Evolutionary conservation across 169 alveolate species (phyloP), one percentile per base, ranked within the genome.

Genomic region (Cyclospora cayetanensis): DNA sequence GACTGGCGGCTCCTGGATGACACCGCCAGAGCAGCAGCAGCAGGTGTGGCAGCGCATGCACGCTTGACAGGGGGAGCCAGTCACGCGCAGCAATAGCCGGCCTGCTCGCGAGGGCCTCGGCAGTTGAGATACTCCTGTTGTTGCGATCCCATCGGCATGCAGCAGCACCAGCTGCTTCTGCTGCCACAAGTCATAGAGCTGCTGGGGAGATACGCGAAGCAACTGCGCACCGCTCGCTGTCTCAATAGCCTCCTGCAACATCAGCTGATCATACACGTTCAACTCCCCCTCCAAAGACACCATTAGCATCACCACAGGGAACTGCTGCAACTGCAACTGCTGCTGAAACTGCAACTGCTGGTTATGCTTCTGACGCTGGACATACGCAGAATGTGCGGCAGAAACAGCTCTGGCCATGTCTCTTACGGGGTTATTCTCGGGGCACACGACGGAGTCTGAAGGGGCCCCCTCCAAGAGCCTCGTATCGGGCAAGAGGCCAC

Each of bases 221-320:
- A 82, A 15, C 37, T 52, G 66, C 29, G 25, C 42, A 60, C 90
- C 77, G 77, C 31, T 12, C 65, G 25, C 25, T 18, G 4, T 5
- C 90, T 29, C 27, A 37, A 82, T 27, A 52, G 29, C 63, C n/a
- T 20, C 25, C 90, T 82, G 79, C 50, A 82, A 53, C 53, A 37
- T 74, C 53, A 39, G 76, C 90, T 82, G 90, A 31, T 82, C 90
- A 20, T 53, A 65, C n/a, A 25, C 34, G 77, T 82, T 82, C 5
- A 22, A 1, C 37, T 82, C 90, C 43, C 31, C 60, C 9, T 53
- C 90, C 77, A 53, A 53, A 5, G 27, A 31, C 60, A 82, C 90
- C 15, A 46, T n/a, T 25, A 82, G 15, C 77, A 82, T 25, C 55
- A 82, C 66, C 35, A 52, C 15, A 53, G 80, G 41, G n/a, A 29